Conservation (phyloP, 345 rosid species). For the Hypericum perforatum region DNA sequence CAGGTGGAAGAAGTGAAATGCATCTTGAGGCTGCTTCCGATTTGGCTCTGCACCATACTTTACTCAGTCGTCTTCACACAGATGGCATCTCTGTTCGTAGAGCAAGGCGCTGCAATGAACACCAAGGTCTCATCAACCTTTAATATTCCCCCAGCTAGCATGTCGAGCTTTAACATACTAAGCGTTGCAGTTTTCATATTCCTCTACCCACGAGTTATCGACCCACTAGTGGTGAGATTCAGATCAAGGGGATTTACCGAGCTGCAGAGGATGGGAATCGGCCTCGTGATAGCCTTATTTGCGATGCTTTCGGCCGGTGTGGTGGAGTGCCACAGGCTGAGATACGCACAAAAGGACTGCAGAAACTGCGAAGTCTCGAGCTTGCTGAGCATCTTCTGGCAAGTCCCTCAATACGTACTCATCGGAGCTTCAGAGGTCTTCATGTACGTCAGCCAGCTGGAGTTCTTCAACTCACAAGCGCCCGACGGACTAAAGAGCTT, state of each 20-base stretch:
- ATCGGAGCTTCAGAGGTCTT: conserved; percentile 99
- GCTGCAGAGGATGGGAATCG: conserved; percentile 95
- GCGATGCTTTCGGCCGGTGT: conserved; percentile 85
- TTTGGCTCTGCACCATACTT: conserved; percentile 95
- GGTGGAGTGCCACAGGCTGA: conserved; percentile 75
- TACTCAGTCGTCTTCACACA: conserved; percentile 97
- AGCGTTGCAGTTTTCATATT: conserved; percentile 89
- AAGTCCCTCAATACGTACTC: conserved; percentile 81
- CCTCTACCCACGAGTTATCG: conserved; percentile 66
- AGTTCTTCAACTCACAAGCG: conserved; percentile 94
- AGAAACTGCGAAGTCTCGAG: conserved; percentile 76
- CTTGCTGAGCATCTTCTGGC: conserved; percentile 96
- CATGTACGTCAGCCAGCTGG: conserved; percentile 95
- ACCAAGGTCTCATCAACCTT: conserved; percentile 58
- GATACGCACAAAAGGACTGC: conserved; percentile 57
- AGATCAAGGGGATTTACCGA: conserved; percentile 62
- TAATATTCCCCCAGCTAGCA: conserved; percentile 84
- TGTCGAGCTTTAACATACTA: conserved; percentile 94
- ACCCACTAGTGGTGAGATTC: conserved; percentile 49
- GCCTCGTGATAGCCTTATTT: conserved; percentile 80
- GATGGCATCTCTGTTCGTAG: conserved; percentile 98
- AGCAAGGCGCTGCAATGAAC: conserved; percentile 99
- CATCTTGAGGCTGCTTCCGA: conserved; percentile 78
- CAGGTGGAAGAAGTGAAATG: conserved; percentile 99
- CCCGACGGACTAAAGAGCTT: conserved; percentile 94